Conservation (phyloP, 306 rosid species). For the Hylodesmum podocarpum region DNA sequence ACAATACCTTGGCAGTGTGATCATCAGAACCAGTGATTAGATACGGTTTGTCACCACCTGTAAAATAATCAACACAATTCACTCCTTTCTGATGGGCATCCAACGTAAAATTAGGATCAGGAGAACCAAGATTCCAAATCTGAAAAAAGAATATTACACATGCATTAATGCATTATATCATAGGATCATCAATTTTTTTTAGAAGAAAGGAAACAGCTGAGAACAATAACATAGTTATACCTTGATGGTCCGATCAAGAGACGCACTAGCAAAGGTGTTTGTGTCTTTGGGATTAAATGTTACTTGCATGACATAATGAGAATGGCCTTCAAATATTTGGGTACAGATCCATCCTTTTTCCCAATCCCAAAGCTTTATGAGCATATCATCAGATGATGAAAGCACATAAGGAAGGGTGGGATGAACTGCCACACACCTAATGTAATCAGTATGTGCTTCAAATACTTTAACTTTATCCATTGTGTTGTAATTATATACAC, state of each 20-base stretch:
- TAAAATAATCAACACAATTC: constrained; percentile 97
- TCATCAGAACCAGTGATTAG: constrained; percentile 98
- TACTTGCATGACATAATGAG: constrained; percentile 99
- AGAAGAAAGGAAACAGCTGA: constrained; percentile 1
- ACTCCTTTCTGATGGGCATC: constrained; percentile 99
- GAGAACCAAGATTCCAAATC: constrained; percentile 99
- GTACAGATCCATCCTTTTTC: constrained; percentile 97
- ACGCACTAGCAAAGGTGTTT: constrained; percentile 99
- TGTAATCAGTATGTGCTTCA: constrained; percentile 99
- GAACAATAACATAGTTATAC: constrained; percentile 43
- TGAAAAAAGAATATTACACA: constrained; percentile 36
- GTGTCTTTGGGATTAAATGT: constrained; percentile 98
- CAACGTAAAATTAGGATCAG: constrained; percentile 98
- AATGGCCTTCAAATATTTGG: constrained; percentile 99
- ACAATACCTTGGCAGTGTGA: constrained; percentile 94
- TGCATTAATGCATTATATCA: constrained; percentile 32
- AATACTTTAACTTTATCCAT: constrained; percentile 93
- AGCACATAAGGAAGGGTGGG: constrained; percentile 97
- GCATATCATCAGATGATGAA: constrained; percentile 99
- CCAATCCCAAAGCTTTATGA: constrained; percentile 99
- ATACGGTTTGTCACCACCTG: constrained; percentile 98
- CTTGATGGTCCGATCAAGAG: constrained; percentile 99
- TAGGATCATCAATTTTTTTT: constrained; percentile 10
- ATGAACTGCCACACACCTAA: constrained; percentile 96
- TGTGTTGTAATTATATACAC: constrained; percentile 97